A percentile compares a stretch with the other conserved stretches of the same genome.
Conservation (phyloP, 805 yeast genomes). For the Sugiyamaella valdiviana region DNA sequence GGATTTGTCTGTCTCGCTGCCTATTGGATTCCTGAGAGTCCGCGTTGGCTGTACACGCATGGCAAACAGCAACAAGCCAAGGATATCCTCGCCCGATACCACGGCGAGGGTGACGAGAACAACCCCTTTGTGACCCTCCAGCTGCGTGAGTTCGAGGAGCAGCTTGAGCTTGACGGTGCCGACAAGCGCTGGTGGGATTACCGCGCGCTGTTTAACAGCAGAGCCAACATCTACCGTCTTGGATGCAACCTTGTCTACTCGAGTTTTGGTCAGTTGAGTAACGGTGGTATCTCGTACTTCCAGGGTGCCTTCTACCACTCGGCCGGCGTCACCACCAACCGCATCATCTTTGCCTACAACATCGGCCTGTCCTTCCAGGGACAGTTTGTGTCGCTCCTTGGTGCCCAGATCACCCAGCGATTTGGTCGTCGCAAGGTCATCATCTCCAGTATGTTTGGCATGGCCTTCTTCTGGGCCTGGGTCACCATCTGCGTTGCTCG, state of each 20-base stretch:
- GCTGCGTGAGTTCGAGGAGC: conserved; percentile 17
- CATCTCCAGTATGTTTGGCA: conserved; percentile 20
- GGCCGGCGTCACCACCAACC: conserved; percentile 12
- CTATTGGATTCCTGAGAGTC: conserved; percentile 20
- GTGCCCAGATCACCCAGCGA: conserved; percentile 25
- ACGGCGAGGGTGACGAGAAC: conserved; percentile 17
- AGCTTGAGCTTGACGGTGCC: conserved; percentile 17
- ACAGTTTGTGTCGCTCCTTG: conserved; percentile 14
- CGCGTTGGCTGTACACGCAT: conserved; percentile 21
- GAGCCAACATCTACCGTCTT: conserved; percentile 17
- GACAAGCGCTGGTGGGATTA: conserved; percentile 22
- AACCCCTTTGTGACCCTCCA: conserved; percentile 15
- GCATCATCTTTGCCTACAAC: conserved; percentile 24
- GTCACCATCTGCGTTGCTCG: conserved; percentile 30
- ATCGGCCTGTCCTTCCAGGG: conserved; percentile 10
- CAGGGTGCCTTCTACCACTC: conserved; percentile 13
- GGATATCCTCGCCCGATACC: conserved; percentile 14
- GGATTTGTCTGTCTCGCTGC: conserved; percentile 12
- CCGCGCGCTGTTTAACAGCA: conserved; percentile 15
- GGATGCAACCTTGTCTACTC: conserved; percentile 15
- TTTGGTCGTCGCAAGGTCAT: conserved; percentile 29
- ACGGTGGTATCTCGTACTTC: conserved; percentile 19
- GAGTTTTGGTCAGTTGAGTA: conserved; percentile 13
- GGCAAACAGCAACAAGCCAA: conserved; percentile 17
- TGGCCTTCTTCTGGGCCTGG: conserved; percentile 28